Evolutionary conservation across 1,284 basidiomycete genomes (phyloP), one percentile per base, ranked within the genome.

Genomic region (Earliella scabrosa): DNA sequence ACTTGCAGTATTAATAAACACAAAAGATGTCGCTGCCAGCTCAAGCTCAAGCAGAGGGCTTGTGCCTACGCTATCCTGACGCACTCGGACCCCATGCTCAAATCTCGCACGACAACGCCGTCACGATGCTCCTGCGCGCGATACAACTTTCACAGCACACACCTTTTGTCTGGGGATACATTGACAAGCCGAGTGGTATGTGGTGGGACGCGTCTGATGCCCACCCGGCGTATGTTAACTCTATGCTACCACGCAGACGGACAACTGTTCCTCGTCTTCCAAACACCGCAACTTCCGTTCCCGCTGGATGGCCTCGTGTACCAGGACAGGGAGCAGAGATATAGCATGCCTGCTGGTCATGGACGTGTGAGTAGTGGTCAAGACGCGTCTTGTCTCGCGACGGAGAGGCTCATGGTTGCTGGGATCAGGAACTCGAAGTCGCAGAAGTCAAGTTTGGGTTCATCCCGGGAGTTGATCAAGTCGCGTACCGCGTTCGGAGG

Each of bases 371-470:
- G 85, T 71, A 27, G 16, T 23, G 2, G 14, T 45, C 24, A 43
- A 45, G 8, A 11, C n/a, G 36, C 36, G 36, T 16, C 18, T 7
- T n/a, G n/a, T n/a, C n/a, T n/a, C n/a, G n/a, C n/a, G n/a, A n/a
- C n/a, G n/a, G n/a, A n/a, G n/a, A n/a, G n/a, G n/a, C n/a, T n/a
- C n/a, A n/a, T n/a, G n/a, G n/a, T n/a, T n/a, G n/a, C n/a, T n/a
- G n/a, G n/a, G n/a, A n/a, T n/a, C 65, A 89, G 87, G 90, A 92
- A 70, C 76, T 93, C 8, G 91, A 93, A 73, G 77, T 92, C 1
- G 68, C 76, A 54, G 90, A 93, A 70, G 69, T 81, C 40, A 90
- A 87, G 66, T 86, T 74, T 65, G 90, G 90, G 2, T 93, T 90
- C 69, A 71, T 89, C n/a, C 90, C 90, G 10, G 80, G 79, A 39